Base-by-base conservation (phyloP, 2,329 filamentous ascomycete genomes). In the Aspergillus spinulosporus region DNA sequence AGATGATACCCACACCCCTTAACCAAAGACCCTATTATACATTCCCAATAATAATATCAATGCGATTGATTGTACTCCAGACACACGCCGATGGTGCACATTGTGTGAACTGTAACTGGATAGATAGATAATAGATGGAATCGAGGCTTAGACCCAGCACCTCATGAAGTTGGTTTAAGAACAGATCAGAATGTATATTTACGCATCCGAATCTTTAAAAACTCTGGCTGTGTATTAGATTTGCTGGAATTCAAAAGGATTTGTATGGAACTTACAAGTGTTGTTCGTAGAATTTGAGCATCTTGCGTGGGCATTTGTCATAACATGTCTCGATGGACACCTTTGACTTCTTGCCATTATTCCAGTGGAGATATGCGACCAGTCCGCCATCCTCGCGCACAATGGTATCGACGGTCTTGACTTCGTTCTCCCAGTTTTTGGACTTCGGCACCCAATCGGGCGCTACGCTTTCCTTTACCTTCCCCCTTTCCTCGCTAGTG, bases 241-340 rank as follows among this genome's bases (percentile, higher is more conserved):
- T 21, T 52, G 53, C 54, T 4, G 47, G 69, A 60, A 67, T 63
- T 15, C 49, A 21, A 3, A 28, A 7, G 7, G 9, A 5, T 4
- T 36, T 15, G 14, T 12, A 14, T 26, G 46, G 44, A 28, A 66
- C 74, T 70, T 70, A 78, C 75, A 80, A 66, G 63, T 80, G 77
- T 39, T 68, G 64, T 64, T 80, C 78, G 57, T 80, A 80, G 53
- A 80, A 80, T 56, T 73, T 66, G 9, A 80, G 72, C 77, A 80
- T 79, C 72, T 78, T 52, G 7, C 65, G 62, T 0, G 78, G 78
- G 56, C 76, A 79, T 52, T 68, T 74, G 28, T 74, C 67, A 54
- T 78, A 78, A 59, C 74, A 74, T 28, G 65, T 68, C 21, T 74
- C 65, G 49, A 78, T 69, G 2, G 69, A 67, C 5, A 79, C 72